phyloP scores from a whole-genome alignment of 257 asterid species.

The Ilex asprella region DNA sequence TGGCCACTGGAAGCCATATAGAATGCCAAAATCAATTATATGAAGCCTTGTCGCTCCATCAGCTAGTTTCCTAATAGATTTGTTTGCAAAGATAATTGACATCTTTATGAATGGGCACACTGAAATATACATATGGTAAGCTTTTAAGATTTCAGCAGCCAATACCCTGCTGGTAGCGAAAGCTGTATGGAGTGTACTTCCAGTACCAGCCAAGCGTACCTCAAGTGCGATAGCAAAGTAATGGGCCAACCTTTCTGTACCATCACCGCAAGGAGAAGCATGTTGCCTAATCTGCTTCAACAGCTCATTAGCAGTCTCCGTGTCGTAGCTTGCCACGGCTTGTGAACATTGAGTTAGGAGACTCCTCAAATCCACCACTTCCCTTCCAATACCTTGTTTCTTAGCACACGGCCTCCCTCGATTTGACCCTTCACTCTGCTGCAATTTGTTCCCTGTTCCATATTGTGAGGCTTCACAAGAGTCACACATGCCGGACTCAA shows the following conservation, averaged over 20 bases:
- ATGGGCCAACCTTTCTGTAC: constrained; percentile 26
- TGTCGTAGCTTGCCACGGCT: constrained; percentile 17
- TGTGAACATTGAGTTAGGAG: constrained; percentile 30
- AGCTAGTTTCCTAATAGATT: constrained; percentile 20
- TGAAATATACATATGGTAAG: constrained; percentile 18
- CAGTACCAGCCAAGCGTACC: constrained; percentile 32
- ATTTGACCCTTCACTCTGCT: constrained; percentile 13
- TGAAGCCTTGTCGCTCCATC: constrained; percentile 14
- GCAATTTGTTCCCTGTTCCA: constrained; percentile 22
- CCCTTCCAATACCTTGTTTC: constrained; percentile 11
- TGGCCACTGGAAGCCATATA: constrained; percentile 43
- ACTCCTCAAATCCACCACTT: constrained; percentile 21
- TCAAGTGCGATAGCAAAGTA: constrained; percentile 31
- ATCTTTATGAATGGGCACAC: constrained; percentile 29
- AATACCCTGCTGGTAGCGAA: constrained; percentile 7
- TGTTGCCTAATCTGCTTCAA: constrained; percentile 29
- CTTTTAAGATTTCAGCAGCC: constrained; percentile 20
- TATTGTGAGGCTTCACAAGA: constrained; percentile 14
- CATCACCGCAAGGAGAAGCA: constrained; percentile 29
- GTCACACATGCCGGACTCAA: neutral
- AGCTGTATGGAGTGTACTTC: constrained; percentile 15
- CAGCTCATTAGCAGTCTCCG: constrained; percentile 5
- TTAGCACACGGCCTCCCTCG: constrained; percentile 28
- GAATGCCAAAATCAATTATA: constrained; percentile 33
- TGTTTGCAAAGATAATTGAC: constrained; percentile 29